phyloP scores from a whole-genome alignment of 2,329 filamentous ascomycete species.

The Akanthomyces uredinophilus region DNA sequence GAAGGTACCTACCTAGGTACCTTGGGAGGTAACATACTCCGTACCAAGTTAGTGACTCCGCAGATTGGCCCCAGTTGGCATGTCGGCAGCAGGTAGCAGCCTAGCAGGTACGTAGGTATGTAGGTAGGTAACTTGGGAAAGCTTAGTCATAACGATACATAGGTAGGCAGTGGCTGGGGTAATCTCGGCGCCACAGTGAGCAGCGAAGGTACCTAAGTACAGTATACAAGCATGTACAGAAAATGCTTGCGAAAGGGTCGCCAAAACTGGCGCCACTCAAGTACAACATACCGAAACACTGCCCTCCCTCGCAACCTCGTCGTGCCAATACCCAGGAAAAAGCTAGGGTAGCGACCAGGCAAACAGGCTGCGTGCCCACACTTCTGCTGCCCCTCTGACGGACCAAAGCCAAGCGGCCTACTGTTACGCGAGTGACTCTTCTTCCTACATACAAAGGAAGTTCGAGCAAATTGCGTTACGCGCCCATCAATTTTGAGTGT shows the following conservation, averaged over 20 bases:
- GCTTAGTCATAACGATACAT: constrained; percentile 7
- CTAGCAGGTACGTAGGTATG: no score
- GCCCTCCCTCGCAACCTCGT: not conserved
- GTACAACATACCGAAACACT: not conserved
- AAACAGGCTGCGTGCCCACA: not conserved
- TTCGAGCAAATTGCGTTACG: not conserved
- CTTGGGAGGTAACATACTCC: no score
- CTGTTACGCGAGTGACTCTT: not conserved
- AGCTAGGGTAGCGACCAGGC: no score
- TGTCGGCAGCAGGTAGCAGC: no score
- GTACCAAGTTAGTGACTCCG: no score
- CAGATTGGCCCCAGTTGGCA: no score
- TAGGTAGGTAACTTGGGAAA: no score
- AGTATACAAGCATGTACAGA: no score
- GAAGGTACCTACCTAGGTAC: no score
- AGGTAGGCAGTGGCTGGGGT: no score
- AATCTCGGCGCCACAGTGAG: not conserved
- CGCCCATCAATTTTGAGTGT: not conserved
- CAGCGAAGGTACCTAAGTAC: not conserved
- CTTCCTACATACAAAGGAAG: constrained; percentile 1
- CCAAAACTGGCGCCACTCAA: not conserved
- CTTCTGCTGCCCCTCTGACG: constrained; percentile 11
- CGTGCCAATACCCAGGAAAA: no score
- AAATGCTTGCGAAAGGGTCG: no score
- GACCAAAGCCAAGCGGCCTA: not conserved